Conservation (phyloP, 1,284 basidiomycete species). For the Apiotrichum domesticum region DNA sequence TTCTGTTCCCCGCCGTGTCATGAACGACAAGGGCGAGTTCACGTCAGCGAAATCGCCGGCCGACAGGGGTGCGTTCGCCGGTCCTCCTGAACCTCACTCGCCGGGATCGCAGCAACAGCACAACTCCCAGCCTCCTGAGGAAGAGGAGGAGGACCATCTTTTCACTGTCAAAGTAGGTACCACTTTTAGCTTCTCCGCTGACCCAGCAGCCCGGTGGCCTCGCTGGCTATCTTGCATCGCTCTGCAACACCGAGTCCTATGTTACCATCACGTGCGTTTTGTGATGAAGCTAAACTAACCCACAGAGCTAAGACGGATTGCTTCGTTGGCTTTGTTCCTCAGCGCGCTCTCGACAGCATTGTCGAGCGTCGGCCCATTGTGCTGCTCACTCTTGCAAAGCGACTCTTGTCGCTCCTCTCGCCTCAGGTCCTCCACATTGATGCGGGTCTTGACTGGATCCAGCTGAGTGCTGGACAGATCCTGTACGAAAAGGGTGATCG, state of each 20-base stretch:
- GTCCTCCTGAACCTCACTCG: too few species aligned
- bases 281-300: background rate
- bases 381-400: conserved; percentile 89
- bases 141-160: conserved; percentile 54
- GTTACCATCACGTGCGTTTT: conserved; percentile 64
- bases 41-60: too few species aligned
- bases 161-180: conserved; percentile 71
- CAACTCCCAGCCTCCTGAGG: background rate
- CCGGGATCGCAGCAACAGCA: too few species aligned
- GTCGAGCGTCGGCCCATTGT: conserved; percentile 93
- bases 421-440: conserved; percentile 96
- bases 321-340: conserved; percentile 90
- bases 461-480: conserved; percentile 77
- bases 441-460: conserved; percentile 96
- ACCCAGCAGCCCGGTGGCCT: conserved; percentile 81
- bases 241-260: conserved; percentile 87
- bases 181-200: background rate
- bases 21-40: conserved; percentile 11
- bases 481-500: conserved; percentile 81
- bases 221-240: conserved; percentile 92
- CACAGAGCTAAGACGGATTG: conserved; percentile 88
- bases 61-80: too few species aligned
- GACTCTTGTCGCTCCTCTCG: conserved; percentile 86
- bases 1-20: conserved; percentile 17
- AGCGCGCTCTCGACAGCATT: conserved; percentile 78